A percentile compares a stretch with the other conserved stretches of the same genome.
phyloP scores from a whole-genome alignment of 441 rosid species.

The Breynia disticha region DNA sequence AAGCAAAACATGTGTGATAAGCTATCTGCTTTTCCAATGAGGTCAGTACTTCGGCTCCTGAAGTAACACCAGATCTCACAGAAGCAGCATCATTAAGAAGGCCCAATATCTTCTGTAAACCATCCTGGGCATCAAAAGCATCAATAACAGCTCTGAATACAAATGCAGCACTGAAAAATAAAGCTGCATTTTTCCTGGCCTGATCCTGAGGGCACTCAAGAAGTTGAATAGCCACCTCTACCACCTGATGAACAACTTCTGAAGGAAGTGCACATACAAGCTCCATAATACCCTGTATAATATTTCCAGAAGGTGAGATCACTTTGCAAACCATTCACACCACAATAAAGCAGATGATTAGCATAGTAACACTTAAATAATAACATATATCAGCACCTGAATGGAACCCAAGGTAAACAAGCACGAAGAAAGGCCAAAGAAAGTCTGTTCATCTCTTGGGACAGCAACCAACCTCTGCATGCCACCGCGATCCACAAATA shows the following conservation, averaged over 20 bases:
- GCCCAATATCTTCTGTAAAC: conserved; percentile 74
- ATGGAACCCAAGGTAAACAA: conserved; percentile 82
- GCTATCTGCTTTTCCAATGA: conserved; percentile 95
- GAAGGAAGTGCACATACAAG: conserved; percentile 95
- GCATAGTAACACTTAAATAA: neutral
- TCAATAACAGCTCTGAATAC: conserved; percentile 93
- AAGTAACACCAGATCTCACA: conserved; percentile 83
- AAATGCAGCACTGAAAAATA: conserved; percentile 92
- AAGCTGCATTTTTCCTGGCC: conserved; percentile 84
- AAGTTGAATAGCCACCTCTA: conserved; percentile 81
- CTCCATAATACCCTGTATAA: conserved; percentile 87
- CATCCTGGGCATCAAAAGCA: conserved; percentile 92
- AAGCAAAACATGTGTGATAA: conserved; percentile 82
- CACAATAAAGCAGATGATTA: neutral
- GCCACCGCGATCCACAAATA: conserved; percentile 97
- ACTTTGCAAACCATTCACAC: conserved; percentile 7
- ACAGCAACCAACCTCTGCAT: conserved; percentile 86
- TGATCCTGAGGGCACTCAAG: conserved; percentile 82
- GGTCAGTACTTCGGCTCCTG: conserved; percentile 72
- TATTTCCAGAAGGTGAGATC: conserved; percentile 11
- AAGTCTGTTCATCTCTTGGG: conserved; percentile 65
- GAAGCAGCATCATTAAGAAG: conserved; percentile 80
- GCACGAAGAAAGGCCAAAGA: conserved; percentile 89
- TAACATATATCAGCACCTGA: conserved; percentile 44
- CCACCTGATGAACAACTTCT: conserved; percentile 70